Evolutionary conservation across 176 grass and related monocot genomes (phyloP), one percentile per base, ranked within the genome.

Genomic region (Eleusine indica): DNA sequence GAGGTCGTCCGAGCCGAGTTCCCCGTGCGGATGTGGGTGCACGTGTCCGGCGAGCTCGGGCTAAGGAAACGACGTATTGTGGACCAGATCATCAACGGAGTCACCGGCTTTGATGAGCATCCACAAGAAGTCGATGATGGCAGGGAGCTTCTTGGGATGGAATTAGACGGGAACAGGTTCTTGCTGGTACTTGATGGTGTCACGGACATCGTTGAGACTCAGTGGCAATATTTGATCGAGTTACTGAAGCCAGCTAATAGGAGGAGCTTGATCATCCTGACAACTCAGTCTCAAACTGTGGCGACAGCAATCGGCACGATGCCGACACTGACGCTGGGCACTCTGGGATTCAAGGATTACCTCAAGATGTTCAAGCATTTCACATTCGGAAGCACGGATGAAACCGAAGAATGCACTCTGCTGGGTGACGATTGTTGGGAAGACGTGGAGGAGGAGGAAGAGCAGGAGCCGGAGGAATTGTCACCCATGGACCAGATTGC

Each of bases 181-280:
- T 38, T 88, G 39, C 81, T 88, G 0, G 76, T 88, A 30, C 87
- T 88, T 2, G 76, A 88, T 9, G 49, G 46, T 7, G 16, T 84
- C 61, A 75, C 70, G 19, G 21, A 61, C 8, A 12, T 80, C 15
- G 64, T 5, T 2, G 62, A 84, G 13, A 6, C 15, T 30, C 70
- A 84, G 51, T 84, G 87, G 81, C 19, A n/a, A 41, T 49, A 75
- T 75, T 49, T 88, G 0, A 80, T 84, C 61, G 51, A 80, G 61
- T 9, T 84, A 15, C 87, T 80, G 49, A 41, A 30, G 2, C 70
- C 70, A 2, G 62, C 81, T 22, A 75, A 62, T 1, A 66, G 87
- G 21, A 84, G 75, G 81, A 88, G 87, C 81, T 35, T 88, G 81
- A 80, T 88, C 81, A 42, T 88, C 9, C 70, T 80, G 39, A 84